These are phyloP conservation scores for Tetrahymena thermophila DNA, from an alignment of 73 alveolate genomes.

Conservation along the genomic window DNA sequence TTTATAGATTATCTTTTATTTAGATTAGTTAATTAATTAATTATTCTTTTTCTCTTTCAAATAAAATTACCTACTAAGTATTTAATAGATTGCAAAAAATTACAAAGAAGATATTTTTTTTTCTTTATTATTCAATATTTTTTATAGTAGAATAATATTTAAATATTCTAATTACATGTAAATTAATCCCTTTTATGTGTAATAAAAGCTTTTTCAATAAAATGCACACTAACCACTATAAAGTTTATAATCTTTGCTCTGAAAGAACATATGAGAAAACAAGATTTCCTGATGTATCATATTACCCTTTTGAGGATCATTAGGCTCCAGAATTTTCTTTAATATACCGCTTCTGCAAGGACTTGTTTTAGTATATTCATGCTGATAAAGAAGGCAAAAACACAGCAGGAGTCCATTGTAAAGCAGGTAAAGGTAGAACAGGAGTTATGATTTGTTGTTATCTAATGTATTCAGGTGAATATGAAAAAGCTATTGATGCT, in stretches of 20 bases:
- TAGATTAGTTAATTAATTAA: too few relatives aligned
- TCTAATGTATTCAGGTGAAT: slow-evolving; percentile 74
- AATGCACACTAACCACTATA: slow-evolving; percentile 80
- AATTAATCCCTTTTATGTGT: too few relatives aligned
- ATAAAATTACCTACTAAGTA: too few relatives aligned
- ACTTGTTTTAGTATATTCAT: slow-evolving; percentile 44
- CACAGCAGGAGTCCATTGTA: slow-evolving; percentile 97
- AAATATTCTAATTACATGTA: too few relatives aligned
- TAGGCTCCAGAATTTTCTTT: slow-evolving; percentile 90
- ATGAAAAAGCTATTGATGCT: slow-evolving; percentile 82
- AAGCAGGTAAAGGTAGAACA: slow-evolving; percentile 99
- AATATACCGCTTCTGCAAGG: slow-evolving; percentile 86
- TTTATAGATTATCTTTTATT: too few relatives aligned
- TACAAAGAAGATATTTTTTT: too few relatives aligned
- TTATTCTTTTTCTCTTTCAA: too few relatives aligned
- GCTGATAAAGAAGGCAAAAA: slow-evolving; percentile 58
- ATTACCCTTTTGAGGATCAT: slow-evolving; percentile 95
- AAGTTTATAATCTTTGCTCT: slow-evolving; percentile 83
- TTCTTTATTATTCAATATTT: too few relatives aligned
- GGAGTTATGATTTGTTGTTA: slow-evolving; percentile 99
- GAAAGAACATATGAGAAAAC: slow-evolving; percentile 68
- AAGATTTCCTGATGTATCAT: slow-evolving; percentile 60
- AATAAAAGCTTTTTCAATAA: slow-evolving; percentile 56
- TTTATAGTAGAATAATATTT: too few relatives aligned
- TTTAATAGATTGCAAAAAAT: too few relatives aligned